Evolutionary conservation across 148 eudicot species (phyloP).

Genomic region (Arbutus unedo): DNA sequence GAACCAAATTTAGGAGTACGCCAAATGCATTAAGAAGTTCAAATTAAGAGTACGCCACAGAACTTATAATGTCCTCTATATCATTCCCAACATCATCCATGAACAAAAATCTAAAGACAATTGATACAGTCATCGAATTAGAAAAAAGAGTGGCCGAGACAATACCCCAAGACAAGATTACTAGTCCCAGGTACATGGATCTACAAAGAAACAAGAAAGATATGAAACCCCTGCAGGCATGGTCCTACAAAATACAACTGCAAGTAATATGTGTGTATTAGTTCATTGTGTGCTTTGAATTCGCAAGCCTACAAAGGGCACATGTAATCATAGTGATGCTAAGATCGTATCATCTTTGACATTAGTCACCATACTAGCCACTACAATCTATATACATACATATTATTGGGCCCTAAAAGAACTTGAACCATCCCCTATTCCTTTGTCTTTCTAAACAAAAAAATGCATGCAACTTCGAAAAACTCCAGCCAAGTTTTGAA

Average conservation of each 20-base stretch:
- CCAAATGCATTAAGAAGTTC: too few relatives aligned
- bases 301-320: too few relatives aligned
- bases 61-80: not conserved
- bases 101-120: not conserved
- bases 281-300: too few relatives aligned
- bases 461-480: not conserved
- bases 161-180: conserved; percentile 70
- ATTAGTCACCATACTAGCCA: not conserved
- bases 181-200: conserved; percentile 91
- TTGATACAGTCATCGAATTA: not conserved
- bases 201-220: conserved; percentile 74
- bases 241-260: not conserved
- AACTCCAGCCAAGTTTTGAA: not conserved
- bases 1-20: too few relatives aligned
- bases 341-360: not conserved
- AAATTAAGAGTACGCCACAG: too few relatives aligned
- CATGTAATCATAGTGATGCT: too few relatives aligned
- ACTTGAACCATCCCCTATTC: not conserved
- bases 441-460: not conserved
- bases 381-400: too few relatives aligned
- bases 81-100: not conserved
- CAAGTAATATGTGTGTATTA: too few relatives aligned
- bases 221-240: conserved; percentile 74
- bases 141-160: not conserved
- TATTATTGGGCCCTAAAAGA: not conserved